Evolutionary conservation across 1,284 basidiomycete species (phyloP), one percentile per base, ranked within the genome.

Genomic region (Apiotrichum gamsii): DNA sequence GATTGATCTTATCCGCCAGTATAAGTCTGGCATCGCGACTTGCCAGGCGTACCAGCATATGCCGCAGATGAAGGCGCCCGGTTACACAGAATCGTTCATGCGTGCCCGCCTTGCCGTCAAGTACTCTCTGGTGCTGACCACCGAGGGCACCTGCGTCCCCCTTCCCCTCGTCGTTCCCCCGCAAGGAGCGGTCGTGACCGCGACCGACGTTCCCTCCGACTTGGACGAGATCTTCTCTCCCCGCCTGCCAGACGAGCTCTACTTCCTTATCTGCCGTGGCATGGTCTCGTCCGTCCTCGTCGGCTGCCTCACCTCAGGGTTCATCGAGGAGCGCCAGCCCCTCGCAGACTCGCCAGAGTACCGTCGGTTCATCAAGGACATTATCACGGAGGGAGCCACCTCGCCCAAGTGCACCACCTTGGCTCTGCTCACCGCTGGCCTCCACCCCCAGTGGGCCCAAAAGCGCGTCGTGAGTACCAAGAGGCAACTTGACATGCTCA

Each of bases 271-370:
- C 49, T 96, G 91, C 38, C 82, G 90, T 15, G 94, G 94, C 8
- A 79, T 98, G 21, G 73, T 97, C 48, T 83, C 84, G 11, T 85
- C 90, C 0, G 85, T 87, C 57, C 82, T 90, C 9, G 80, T 98
- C 15, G 84, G 90, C 19, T 94, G 90, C 84, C 80, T 98, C 46
- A 88, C 88, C 6, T 84, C 81, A 21, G 91, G 78, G 1, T 83
- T 61, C 74, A 80, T 94, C 52, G 75, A 86, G 47, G 94, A 99
- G 71, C 79, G 80, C 36, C 89, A 90, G 13, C 95, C 95, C 15
- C 77, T 98, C 44, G 91, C 93, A 11, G 93, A 96, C 72, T 89
- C 87, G 34, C 87, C 81, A 9, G 94, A 98, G 67, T 99, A 96
- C 70, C 83, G 83, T 57, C 81, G 88, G 18, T 99, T 96, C 70